Evolutionary conservation across 1,284 basidiomycete species (phyloP).

Genomic region (Ustilago esculenta): DNA sequence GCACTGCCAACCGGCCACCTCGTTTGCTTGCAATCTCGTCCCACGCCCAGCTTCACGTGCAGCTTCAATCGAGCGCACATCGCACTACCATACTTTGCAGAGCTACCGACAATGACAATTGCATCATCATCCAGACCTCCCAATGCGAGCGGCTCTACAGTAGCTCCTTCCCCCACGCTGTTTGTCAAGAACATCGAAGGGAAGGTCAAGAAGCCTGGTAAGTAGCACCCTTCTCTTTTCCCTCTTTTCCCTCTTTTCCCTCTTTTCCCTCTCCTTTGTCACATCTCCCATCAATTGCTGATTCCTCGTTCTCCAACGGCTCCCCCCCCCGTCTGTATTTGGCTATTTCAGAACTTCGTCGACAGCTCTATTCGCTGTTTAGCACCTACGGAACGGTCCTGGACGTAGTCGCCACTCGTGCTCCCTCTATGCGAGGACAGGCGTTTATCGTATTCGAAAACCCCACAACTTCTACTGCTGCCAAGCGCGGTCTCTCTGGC

Average conservation of each 20-base stretch:
- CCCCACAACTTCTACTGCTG: constrained; percentile 85
- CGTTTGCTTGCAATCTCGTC: no score
- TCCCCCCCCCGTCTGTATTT: neutral
- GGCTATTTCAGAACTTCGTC: constrained; percentile 75
- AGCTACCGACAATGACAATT: constrained; percentile 3
- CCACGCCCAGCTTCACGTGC: no score
- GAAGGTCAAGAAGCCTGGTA: constrained; percentile 86
- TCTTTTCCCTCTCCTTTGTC: neutral
- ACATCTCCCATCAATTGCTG: constrained; percentile 4
- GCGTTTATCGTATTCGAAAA: constrained; percentile 96
- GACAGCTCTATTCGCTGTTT: constrained; percentile 88
- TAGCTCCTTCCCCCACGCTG: constrained; percentile 80
- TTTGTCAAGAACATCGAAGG: constrained; percentile 95
- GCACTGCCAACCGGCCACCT: no score
- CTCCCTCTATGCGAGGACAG: constrained; percentile 86
- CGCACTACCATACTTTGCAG: no score
- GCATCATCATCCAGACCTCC: constrained; percentile 11
- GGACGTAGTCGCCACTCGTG: constrained; percentile 93
- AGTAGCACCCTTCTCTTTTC: constrained; percentile 35
- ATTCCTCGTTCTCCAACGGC: no score
- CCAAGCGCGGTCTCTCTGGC: constrained; percentile 87
- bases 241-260: neutral
- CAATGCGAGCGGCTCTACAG: constrained; percentile 6
- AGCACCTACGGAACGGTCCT: constrained; percentile 90
- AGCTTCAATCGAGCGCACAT: no score